Percentiles rank a stretch among this genome's conserved stretches.
These are phyloP conservation scores for Apiospora rasikravindrae DNA, from an alignment of 2,329 filamentous ascomycete species.

Conservation along the genomic window DNA sequence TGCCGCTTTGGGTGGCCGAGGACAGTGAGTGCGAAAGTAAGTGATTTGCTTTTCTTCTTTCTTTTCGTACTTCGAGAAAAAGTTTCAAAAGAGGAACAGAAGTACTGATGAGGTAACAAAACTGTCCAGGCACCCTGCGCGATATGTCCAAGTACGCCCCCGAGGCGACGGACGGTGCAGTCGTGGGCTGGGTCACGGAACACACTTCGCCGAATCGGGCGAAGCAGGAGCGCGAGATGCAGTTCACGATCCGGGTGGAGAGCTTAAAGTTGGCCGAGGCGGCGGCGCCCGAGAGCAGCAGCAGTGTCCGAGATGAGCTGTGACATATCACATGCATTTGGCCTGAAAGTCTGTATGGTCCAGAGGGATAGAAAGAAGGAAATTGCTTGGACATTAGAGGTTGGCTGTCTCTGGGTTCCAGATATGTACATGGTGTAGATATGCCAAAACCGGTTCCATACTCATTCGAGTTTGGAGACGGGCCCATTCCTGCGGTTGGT, in stretches of 20 bases:
- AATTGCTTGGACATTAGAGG: not conserved
- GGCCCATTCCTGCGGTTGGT: too few species aligned
- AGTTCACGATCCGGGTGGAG: slow-evolving; percentile 40
- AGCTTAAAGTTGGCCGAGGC: not conserved
- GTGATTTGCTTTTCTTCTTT: slow-evolving; percentile 23
- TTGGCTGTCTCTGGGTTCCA: too few species aligned
- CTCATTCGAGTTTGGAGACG: too few species aligned
- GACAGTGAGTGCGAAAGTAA: slow-evolving; percentile 49
- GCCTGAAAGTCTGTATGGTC: not conserved
- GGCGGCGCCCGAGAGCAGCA: slow-evolving; percentile 22
- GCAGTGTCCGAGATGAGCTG: slow-evolving; percentile 7
- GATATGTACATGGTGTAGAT: too few species aligned
- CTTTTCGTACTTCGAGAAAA: not conserved
- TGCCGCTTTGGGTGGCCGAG: slow-evolving; percentile 56
- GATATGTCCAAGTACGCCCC: slow-evolving; percentile 36
- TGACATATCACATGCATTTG: not conserved
- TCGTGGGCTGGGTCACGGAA: slow-evolving; percentile 37
- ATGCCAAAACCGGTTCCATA: too few species aligned
- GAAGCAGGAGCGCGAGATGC: slow-evolving; percentile 34
- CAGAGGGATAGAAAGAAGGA: not conserved
- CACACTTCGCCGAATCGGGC: slow-evolving; percentile 37
- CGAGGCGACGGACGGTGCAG: slow-evolving; percentile 32
- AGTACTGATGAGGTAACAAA: not conserved
- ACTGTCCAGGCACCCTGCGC: slow-evolving; percentile 17
- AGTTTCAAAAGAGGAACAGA: not conserved